phyloP scores from a whole-genome alignment of 805 yeast species.

The Zygoascus biomembranicola region DNA sequence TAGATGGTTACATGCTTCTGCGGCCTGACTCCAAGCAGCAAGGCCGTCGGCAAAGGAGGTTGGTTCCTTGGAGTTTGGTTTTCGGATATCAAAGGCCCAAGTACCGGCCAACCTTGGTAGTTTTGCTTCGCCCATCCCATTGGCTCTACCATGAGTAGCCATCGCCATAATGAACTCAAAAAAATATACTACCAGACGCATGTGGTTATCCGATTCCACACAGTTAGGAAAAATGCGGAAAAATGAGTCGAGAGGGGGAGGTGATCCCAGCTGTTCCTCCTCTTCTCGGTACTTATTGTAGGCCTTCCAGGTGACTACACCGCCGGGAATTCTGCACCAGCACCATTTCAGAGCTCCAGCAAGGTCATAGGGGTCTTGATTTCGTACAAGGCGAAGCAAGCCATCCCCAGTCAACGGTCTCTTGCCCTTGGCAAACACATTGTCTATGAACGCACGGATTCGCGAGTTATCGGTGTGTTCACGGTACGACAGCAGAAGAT shows the following conservation, averaged over 20 bases:
- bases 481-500: slow-evolving; percentile 67
- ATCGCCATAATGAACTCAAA: slow-evolving; percentile 70
- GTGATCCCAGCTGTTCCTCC: slow-evolving; percentile 49
- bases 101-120: slow-evolving; percentile 73
- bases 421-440: slow-evolving; percentile 51
- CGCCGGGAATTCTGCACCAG: slow-evolving; percentile 76
- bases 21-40: slow-evolving; percentile 68
- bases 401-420: slow-evolving; percentile 39
- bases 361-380: slow-evolving; percentile 51
- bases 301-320: slow-evolving; percentile 80
- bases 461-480: slow-evolving; percentile 49
- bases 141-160: slow-evolving; percentile 70
- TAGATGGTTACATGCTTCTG: slow-evolving; percentile 80
- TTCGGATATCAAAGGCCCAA: slow-evolving; percentile 65
- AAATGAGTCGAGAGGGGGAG: slow-evolving; percentile 66
- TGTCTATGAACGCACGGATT: slow-evolving; percentile 47
- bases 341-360: slow-evolving; percentile 70
- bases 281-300: slow-evolving; percentile 42
- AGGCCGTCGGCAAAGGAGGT: slow-evolving; percentile 61
- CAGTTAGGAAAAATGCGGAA: slow-evolving; percentile 78
- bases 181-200: slow-evolving; percentile 81
- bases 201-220: slow-evolving; percentile 75
- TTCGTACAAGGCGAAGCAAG: slow-evolving; percentile 37
- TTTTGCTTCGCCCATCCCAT: slow-evolving; percentile 72
- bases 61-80: slow-evolving; percentile 15